Percentiles rank a stretch among this genome's conserved stretches.
phyloP scores from a whole-genome alignment of 2,329 filamentous ascomycete species.

The Akanthomyces uredinophilus region DNA sequence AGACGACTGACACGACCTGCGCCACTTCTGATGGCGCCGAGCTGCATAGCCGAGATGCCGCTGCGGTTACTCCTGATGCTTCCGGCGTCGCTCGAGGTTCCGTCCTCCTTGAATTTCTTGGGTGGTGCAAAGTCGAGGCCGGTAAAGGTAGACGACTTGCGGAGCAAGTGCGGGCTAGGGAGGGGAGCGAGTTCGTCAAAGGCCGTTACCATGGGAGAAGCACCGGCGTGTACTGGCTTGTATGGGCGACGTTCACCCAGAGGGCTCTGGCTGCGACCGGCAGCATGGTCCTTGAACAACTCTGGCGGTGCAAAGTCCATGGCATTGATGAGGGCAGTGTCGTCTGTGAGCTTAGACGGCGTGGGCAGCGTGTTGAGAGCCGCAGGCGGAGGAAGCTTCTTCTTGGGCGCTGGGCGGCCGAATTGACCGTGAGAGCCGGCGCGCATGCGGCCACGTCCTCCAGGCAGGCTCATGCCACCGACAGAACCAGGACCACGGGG shows the following conservation, averaged over 20 bases:
- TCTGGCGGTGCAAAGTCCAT: constrained; percentile 84
- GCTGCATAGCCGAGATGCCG: constrained; percentile 67
- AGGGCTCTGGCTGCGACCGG: constrained; percentile 63
- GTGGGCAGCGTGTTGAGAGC: constrained; percentile 75
- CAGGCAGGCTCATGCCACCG: constrained; percentile 16
- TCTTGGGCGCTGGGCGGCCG: constrained; percentile 37
- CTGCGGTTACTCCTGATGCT: constrained; percentile 61
- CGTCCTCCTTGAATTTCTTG: constrained; percentile 62
- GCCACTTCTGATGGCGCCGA: constrained; percentile 69
- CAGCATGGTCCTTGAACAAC: constrained; percentile 59
- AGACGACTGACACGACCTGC: constrained; percentile 84
- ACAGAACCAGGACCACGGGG: constrained; percentile 26
- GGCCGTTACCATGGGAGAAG: constrained; percentile 73
- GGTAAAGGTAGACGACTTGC: constrained; percentile 75
- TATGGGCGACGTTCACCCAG: constrained; percentile 65
- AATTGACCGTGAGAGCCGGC: constrained; percentile 41
- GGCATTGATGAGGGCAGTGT: constrained; percentile 60
- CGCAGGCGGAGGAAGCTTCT: constrained; percentile 61
- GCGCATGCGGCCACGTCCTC: constrained; percentile 50
- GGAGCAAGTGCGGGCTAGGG: constrained; percentile 77
- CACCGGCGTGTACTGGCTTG: constrained; percentile 64
- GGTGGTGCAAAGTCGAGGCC: constrained; percentile 76
- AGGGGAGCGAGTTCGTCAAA: constrained; percentile 83
- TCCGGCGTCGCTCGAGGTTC: constrained; percentile 59
- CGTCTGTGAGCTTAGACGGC: constrained; percentile 77